Conservation (phyloP, 139 green algal genomes). For the Tetraselmis striata region DNA sequence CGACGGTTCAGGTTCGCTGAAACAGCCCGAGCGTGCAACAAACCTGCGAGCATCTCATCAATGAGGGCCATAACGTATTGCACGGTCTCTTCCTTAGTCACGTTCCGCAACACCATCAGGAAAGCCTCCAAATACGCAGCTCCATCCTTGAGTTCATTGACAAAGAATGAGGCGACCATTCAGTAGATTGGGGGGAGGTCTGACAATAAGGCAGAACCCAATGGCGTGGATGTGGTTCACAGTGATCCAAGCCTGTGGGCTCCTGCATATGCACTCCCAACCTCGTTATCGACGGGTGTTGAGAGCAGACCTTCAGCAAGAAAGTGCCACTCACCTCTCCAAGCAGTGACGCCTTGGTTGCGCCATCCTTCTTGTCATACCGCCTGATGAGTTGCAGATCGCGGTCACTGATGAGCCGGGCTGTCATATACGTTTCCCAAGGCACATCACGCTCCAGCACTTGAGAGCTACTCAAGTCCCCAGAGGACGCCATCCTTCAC, state of each 20-base stretch:
- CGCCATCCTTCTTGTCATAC: conserved; percentile 71
- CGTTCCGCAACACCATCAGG: conserved; percentile 74
- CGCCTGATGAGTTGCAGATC: conserved; percentile 54
- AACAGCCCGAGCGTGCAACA: too few species aligned
- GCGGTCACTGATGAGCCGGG: conserved; percentile 67
- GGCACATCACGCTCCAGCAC: conserved; percentile 28
- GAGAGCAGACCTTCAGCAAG: too few species aligned
- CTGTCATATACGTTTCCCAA: conserved; percentile 72
- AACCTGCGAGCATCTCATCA: conserved; percentile 68
- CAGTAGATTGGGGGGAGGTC: background rate
- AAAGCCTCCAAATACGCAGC: conserved; percentile 68
- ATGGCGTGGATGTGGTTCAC: too few species aligned
- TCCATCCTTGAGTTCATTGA: conserved; percentile 45
- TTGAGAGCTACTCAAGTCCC: background rate
- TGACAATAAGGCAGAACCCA: too few species aligned
- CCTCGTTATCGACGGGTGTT: too few species aligned
- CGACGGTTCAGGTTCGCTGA: too few species aligned
- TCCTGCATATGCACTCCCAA: too few species aligned
- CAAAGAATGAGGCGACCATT: too few species aligned
- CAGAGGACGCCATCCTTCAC: background rate
- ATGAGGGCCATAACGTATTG: conserved; percentile 86
- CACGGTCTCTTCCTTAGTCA: conserved; percentile 85
- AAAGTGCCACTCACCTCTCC: conserved; percentile 66
- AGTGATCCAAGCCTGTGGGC: too few species aligned
- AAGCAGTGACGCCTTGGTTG: conserved; percentile 57